phyloP scores from a whole-genome alignment of 768 basidiomycete species.

The Lactarius sp. region DNA sequence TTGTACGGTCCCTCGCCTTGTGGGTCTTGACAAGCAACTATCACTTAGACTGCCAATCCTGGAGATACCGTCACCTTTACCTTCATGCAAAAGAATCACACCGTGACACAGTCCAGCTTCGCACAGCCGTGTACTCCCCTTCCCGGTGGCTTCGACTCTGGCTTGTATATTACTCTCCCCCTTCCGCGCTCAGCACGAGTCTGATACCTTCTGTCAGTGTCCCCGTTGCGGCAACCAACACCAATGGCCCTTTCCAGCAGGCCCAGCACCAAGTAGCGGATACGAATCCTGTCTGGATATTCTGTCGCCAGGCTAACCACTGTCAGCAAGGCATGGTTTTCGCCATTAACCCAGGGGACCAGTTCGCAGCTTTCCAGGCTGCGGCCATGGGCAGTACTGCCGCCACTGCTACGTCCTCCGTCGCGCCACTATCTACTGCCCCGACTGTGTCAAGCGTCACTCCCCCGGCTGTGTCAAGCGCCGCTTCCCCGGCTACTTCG shows the following conservation, averaged over 20 bases:
- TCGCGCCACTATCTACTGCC: slow-evolving; percentile 25
- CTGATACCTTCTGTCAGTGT: slow-evolving; percentile 37
- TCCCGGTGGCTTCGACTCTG: too few relatives aligned
- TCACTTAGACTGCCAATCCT: too few relatives aligned
- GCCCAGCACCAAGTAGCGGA: slow-evolving; percentile 41
- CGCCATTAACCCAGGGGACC: slow-evolving; percentile 54
- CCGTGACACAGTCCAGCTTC: too few relatives aligned
- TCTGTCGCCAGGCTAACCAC: slow-evolving; percentile 52
- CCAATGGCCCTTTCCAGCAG: slow-evolving; percentile 40
- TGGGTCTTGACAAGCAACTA: too few relatives aligned
- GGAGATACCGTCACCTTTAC: too few relatives aligned
- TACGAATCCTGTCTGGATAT: slow-evolving; percentile 52
- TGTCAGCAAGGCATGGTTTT: slow-evolving; percentile 63
- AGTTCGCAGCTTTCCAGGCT: slow-evolving; percentile 51
- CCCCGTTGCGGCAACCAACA: slow-evolving; percentile 42
- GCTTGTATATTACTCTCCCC: slow-evolving; percentile 30
- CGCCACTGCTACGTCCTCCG: slow-evolving; percentile 11
- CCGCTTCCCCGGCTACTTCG: slow-evolving; percentile 5
- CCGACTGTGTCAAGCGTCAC: slow-evolving; percentile 33
- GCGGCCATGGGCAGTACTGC: slow-evolving; percentile 40
- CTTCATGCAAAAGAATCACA: too few relatives aligned
- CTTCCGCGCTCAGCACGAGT: background rate
- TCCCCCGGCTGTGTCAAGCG: slow-evolving; percentile 27
- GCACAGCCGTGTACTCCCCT: too few relatives aligned
- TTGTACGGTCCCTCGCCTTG: background rate